Percentiles rank a stretch among this genome's conserved stretches.
Evolutionary conservation across 257 asterid genomes (phyloP).

Genomic region (Ajuga chamaepitys): DNA sequence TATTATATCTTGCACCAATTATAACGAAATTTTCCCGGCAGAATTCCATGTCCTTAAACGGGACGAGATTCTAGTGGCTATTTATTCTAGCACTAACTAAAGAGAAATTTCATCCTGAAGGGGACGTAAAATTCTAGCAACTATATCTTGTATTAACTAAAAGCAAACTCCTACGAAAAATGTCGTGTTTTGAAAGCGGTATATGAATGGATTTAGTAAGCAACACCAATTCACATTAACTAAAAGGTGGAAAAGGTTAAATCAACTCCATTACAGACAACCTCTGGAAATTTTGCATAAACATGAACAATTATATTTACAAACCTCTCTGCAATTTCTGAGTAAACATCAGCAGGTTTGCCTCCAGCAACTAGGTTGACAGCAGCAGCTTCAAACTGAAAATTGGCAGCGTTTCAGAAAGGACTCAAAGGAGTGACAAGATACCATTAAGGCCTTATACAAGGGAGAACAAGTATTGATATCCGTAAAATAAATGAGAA

Average conservation of each 20-base stretch:
- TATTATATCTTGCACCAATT: background rate
- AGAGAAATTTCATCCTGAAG: no score
- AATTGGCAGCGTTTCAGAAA: slow-evolving; percentile 19
- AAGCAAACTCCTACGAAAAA: no score
- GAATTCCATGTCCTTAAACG: background rate
- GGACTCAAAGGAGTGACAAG: slow-evolving; percentile 11
- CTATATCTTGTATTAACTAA: no score
- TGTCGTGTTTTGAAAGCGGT: background rate
- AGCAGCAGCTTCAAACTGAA: slow-evolving; percentile 92
- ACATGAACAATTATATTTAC: slow-evolving; percentile 8
- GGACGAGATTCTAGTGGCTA: no score
- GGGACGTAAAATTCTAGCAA: no score
- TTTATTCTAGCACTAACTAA: no score
- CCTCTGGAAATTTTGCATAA: background rate
- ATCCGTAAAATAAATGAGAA: background rate
- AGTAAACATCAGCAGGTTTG: slow-evolving; percentile 89
- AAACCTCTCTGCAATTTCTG: slow-evolving; percentile 93
- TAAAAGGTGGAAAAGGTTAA: background rate
- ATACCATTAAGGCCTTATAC: background rate
- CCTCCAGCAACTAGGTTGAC: slow-evolving; percentile 90
- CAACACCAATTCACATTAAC: background rate
- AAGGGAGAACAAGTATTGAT: background rate
- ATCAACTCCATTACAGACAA: background rate
- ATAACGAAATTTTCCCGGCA: background rate
- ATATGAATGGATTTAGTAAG: background rate